A percentile compares a stretch with the other conserved stretches of the same genome.
Evolutionary conservation across 2,329 filamentous ascomycete genomes (phyloP).

Genomic region (Cladosporium sphaerospermum): DNA sequence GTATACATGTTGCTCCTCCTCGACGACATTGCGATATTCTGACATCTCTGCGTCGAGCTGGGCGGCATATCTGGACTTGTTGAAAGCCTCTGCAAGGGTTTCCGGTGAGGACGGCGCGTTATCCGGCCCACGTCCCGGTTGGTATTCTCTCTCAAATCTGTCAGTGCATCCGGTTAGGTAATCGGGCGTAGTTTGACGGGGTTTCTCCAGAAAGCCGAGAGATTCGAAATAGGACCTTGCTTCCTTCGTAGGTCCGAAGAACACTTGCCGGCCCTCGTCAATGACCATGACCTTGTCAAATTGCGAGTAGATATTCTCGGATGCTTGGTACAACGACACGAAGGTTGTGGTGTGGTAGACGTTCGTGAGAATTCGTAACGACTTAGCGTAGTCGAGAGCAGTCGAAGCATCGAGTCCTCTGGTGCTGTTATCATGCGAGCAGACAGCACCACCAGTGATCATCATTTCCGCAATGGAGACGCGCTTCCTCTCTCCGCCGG

Average conservation of each 20-base stretch:
- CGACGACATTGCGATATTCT: constrained; percentile 59
- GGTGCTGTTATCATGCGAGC: constrained; percentile 43
- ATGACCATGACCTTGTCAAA: constrained; percentile 81
- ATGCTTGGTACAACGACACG: constrained; percentile 80
- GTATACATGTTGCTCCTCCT: constrained; percentile 59
- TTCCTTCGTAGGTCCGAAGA: constrained; percentile 62
- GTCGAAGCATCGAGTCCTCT: constrained; percentile 44
- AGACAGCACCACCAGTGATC: constrained; percentile 36
- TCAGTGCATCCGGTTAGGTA: constrained; percentile 79
- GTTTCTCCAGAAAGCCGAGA: constrained; percentile 67
- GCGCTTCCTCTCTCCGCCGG: constrained; percentile 38
- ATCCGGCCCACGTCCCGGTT: constrained; percentile 56
- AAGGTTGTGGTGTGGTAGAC: constrained; percentile 80
- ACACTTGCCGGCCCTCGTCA: constrained; percentile 68
- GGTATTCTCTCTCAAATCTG: constrained; percentile 74
- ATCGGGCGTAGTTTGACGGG: constrained; percentile 73
- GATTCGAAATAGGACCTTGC: constrained; percentile 70
- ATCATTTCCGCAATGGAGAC: constrained; percentile 45
- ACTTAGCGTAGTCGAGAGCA: constrained; percentile 44
- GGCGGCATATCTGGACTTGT: constrained; percentile 54
- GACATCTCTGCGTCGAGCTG: constrained; percentile 60
- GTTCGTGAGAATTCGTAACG: constrained; percentile 60
- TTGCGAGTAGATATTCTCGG: constrained; percentile 72
- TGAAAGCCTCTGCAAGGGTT: constrained; percentile 63
- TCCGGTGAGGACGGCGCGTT: constrained; percentile 65